Evolutionary conservation across 2,329 filamentous ascomycete species (phyloP).

Genomic region (Purpureocillium takamizusanense): DNA sequence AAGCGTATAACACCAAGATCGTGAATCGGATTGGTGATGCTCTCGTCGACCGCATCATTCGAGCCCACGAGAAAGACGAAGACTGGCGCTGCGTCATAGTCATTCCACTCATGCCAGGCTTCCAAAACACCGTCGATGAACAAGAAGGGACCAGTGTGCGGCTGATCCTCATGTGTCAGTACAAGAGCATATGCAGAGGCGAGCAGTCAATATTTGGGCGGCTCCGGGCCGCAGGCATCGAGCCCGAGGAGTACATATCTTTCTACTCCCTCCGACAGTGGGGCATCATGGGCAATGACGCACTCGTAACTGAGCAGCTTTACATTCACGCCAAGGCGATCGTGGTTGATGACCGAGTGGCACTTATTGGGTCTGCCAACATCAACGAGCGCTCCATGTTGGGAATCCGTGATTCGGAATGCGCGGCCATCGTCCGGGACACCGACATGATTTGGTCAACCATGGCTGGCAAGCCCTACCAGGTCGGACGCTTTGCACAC

Average conservation of each 20-base stretch:
- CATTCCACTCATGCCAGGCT: conserved; percentile 95
- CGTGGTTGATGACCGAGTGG: conserved; percentile 87
- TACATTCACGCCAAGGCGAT: conserved; percentile 98
- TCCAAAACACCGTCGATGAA: conserved; percentile 91
- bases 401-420: conserved; percentile 84
- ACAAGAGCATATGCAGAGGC: conserved; percentile 88
- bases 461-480: conserved; percentile 85
- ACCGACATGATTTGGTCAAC: conserved; percentile 86
- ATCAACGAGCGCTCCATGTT: conserved; percentile 98
- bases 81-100: conserved; percentile 85
- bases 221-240: conserved; percentile 68
- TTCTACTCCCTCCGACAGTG: conserved; percentile 91
- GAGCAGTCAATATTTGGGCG: conserved; percentile 87
- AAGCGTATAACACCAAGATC: conserved; percentile 79
- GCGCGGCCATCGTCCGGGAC: conserved; percentile 82
- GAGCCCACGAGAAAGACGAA: conserved; percentile 74
- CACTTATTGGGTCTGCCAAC: conserved; percentile 92
- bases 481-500: conserved; percentile 86
- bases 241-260: conserved; percentile 89
- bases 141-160: conserved; percentile 91
- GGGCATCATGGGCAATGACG: conserved; percentile 81
- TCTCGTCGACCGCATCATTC: conserved; percentile 81
- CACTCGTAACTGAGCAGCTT: conserved; percentile 86
- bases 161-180: conserved; percentile 95
- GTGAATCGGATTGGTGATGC: conserved; percentile 92